Percentiles rank a stretch among this genome's conserved stretches.
These are phyloP conservation scores for Sarocladium kiliense DNA, from an alignment of 2,329 filamentous ascomycete species.

Conservation along the genomic window DNA sequence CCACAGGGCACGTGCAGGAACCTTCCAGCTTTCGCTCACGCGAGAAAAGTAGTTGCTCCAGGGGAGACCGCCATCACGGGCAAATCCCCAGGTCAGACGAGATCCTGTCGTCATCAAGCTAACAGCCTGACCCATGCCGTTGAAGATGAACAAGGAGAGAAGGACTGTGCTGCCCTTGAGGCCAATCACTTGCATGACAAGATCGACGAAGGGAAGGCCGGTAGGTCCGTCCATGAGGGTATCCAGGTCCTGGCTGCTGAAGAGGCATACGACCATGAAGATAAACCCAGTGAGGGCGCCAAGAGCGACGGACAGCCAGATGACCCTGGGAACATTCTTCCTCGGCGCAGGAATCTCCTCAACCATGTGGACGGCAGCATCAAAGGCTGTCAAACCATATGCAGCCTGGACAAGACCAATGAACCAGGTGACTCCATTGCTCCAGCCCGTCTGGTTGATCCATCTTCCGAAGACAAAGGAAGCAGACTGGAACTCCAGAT, in stretches of 20 bases:
- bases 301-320: slow-evolving; percentile 38
- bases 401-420: slow-evolving; percentile 43
- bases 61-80: slow-evolving; percentile 33
- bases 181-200: slow-evolving; percentile 24
- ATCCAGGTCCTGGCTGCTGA: slow-evolving; percentile 34
- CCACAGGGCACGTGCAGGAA: slow-evolving; percentile 39
- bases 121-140: slow-evolving; percentile 40
- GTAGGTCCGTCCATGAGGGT: slow-evolving; percentile 24
- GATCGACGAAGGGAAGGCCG: slow-evolving; percentile 34
- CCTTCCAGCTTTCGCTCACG: slow-evolving; percentile 34
- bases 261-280: slow-evolving; percentile 39
- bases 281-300: slow-evolving; percentile 33
- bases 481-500: slow-evolving; percentile 34
- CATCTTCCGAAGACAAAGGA: slow-evolving; percentile 40
- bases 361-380: slow-evolving; percentile 45
- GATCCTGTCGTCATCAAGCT: slow-evolving; percentile 38
- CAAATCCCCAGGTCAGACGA: slow-evolving; percentile 38
- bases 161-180: slow-evolving; percentile 28
- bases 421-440: slow-evolving; percentile 42
- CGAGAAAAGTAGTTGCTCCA: slow-evolving; percentile 31
- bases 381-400: slow-evolving; percentile 45
- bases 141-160: slow-evolving; percentile 41
- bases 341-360: slow-evolving; percentile 41
- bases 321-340: slow-evolving; percentile 35
- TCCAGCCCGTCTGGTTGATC: slow-evolving; percentile 29